Evolutionary conservation across 371 early-diverging fungal genomes (phyloP), one percentile per base, ranked within the genome.

Genomic region (Mortierella sp.): DNA sequence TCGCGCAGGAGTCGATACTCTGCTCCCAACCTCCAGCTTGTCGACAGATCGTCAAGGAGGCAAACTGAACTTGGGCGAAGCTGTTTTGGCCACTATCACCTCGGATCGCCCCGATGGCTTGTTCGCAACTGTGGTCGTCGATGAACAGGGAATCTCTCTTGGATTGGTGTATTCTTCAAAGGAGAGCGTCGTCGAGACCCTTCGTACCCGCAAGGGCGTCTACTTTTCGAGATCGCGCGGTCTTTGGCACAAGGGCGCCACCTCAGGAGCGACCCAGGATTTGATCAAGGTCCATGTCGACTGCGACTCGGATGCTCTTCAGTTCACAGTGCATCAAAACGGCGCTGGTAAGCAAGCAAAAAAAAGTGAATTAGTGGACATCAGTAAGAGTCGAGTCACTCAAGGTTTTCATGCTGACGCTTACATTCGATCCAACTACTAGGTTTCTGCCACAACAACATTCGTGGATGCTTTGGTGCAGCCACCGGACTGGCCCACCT

Each of bases 371-470:
- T n/a, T n/a, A n/a, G n/a, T n/a, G n/a, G n/a, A n/a, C n/a, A n/a
- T n/a, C n/a, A n/a, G n/a, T n/a, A n/a, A n/a, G n/a, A n/a, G n/a
- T n/a, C n/a, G n/a, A n/a, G n/a, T n/a, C n/a, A n/a, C n/a, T n/a
- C n/a, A n/a, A n/a, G n/a, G n/a, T n/a, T n/a, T n/a, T n/a, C n/a
- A n/a, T n/a, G n/a, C n/a, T n/a, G n/a, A n/a, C n/a, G n/a, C n/a
- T n/a, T n/a, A n/a, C n/a, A n/a, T n/a, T n/a, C n/a, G n/a, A n/a
- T n/a, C n/a, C 10, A 22, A 40, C 5, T 31, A 41, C 27, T 64
- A 85, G 97, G 97, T 4, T 98, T 96, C 84, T 98, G 99, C 83
- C 99, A 98, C 74, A 81, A 91, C 71, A 90, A 90, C 69, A 95
- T 97, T 0, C 87, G 90, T 44, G 93, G 92, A 17, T 98, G 99